Conservation (phyloP, 176 grass and related monocot species). For the Echinochloa phyllopogon region DNA sequence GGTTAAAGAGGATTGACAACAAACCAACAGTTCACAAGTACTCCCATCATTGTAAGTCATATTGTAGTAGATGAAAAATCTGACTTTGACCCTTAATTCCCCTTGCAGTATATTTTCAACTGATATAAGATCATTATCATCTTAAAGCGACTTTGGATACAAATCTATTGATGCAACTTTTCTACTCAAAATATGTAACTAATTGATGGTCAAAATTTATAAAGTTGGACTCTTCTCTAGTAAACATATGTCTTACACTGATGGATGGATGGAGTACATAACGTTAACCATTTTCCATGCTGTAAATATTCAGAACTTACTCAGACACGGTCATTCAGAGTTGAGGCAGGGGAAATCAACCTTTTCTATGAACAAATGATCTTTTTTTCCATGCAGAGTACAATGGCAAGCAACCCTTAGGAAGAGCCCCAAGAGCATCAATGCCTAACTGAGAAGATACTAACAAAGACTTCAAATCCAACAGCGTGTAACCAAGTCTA, state of each 20-base stretch:
- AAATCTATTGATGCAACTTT: not conserved
- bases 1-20: not conserved
- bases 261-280: not conserved
- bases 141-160: not conserved
- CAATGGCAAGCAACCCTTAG: slow-evolving; percentile 42
- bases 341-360: slow-evolving; percentile 22
- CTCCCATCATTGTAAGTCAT: not conserved
- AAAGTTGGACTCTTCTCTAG: not conserved
- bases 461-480: slow-evolving; percentile 26
- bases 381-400: slow-evolving; percentile 32
- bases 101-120: not conserved
- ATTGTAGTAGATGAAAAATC: not conserved
- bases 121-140: not conserved
- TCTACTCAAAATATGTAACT: not conserved
- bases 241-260: not conserved
- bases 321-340: not conserved
- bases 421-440: not conserved
- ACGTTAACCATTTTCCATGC: not conserved
- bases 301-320: not conserved
- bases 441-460: not conserved
- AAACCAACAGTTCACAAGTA: not conserved
- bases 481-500: slow-evolving; percentile 7
- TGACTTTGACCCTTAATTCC: not conserved
- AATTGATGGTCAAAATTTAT: not conserved
- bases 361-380: slow-evolving; percentile 53